These are phyloP conservation scores for Starmerella floricola DNA, from an alignment of 805 yeast species.

Conservation along the genomic window DNA sequence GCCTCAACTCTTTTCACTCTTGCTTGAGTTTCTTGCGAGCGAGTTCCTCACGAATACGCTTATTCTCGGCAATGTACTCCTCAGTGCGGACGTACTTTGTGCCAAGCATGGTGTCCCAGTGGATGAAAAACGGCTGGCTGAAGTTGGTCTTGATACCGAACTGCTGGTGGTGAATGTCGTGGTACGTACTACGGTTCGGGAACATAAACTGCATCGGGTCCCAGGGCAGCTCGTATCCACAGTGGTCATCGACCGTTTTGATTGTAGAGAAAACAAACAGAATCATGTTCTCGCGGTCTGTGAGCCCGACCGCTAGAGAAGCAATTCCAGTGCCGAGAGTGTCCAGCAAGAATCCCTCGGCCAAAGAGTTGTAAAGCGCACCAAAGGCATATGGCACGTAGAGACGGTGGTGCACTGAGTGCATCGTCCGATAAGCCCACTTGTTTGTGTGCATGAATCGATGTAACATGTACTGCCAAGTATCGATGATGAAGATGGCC, in stretches of 20 bases:
- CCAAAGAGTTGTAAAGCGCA: slow-evolving; percentile 85
- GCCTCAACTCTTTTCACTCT: slow-evolving; percentile 3
- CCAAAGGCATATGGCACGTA: slow-evolving; percentile 97
- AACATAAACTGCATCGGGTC: slow-evolving; percentile 83
- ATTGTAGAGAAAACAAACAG: slow-evolving; percentile 79
- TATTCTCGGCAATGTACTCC: slow-evolving; percentile 52
- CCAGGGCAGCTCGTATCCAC: slow-evolving; percentile 89
- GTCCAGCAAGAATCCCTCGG: slow-evolving; percentile 87
- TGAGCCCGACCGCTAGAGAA: slow-evolving; percentile 44
- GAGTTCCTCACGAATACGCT: slow-evolving; percentile 49
- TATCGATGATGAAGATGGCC: slow-evolving; percentile 70
- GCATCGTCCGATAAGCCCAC: slow-evolving; percentile 64
- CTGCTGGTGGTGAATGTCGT: slow-evolving; percentile 93
- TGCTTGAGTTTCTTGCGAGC: slow-evolving; percentile 33
- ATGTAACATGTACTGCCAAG: slow-evolving; percentile 93
- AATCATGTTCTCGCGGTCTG: slow-evolving; percentile 64
- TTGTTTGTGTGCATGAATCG: slow-evolving; percentile 78
- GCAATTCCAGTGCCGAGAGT: slow-evolving; percentile 88
- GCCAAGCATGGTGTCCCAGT: slow-evolving; percentile 70
- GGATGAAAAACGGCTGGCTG: slow-evolving; percentile 89
- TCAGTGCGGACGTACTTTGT: slow-evolving; percentile 62
- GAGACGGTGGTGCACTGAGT: slow-evolving; percentile 85
- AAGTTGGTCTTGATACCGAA: slow-evolving; percentile 90
- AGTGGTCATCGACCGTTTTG: slow-evolving; percentile 96
- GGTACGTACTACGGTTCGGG: slow-evolving; percentile 92